These are phyloP conservation scores for Phytophthora uliginosa DNA, from an alignment of 352 stramenopile genomes.

Conservation along the genomic window DNA sequence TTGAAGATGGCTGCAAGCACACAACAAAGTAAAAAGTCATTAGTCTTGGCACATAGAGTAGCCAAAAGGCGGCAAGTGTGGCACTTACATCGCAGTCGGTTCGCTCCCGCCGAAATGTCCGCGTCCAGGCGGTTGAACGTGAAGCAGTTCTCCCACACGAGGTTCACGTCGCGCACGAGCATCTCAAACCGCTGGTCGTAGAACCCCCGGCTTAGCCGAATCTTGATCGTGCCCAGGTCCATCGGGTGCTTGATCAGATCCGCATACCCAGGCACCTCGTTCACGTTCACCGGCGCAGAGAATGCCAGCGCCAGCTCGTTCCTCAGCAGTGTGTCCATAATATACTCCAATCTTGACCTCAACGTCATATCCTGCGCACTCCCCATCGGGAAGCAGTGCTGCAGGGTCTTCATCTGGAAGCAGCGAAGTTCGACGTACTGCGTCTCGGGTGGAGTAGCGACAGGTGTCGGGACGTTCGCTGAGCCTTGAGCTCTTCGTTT, in stretches of 20 bases:
- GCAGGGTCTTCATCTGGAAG: slow-evolving; percentile 56
- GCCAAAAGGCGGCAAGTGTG: neutral
- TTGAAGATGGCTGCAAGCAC: slow-evolving; percentile 72
- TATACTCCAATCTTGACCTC: slow-evolving; percentile 60
- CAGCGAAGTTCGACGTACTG: slow-evolving; percentile 66
- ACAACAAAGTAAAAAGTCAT: slow-evolving; percentile 5
- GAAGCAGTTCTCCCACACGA: slow-evolving; percentile 91
- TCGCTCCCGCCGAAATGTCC: slow-evolving; percentile 85
- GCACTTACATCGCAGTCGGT: slow-evolving; percentile 81
- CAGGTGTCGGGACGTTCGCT: slow-evolving; percentile 14
- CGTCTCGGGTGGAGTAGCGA: slow-evolving; percentile 17
- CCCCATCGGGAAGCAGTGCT: slow-evolving; percentile 36
- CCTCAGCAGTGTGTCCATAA: slow-evolving; percentile 70
- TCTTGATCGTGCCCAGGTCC: slow-evolving; percentile 93
- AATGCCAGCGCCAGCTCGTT: slow-evolving; percentile 80
- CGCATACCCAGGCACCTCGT: slow-evolving; percentile 77
- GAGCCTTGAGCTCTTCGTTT: slow-evolving; percentile 50
- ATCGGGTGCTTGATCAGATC: slow-evolving; percentile 87
- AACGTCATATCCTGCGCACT: slow-evolving; percentile 62
- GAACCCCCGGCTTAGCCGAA: slow-evolving; percentile 71
- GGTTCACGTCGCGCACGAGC: slow-evolving; percentile 72
- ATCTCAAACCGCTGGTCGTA: slow-evolving; percentile 72
- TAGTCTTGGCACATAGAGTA: slow-evolving; percentile 7
- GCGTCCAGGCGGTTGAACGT: slow-evolving; percentile 83
- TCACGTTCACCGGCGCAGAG: slow-evolving; percentile 68